Conservation (phyloP, 73 alveolate genomes). For the Paramecium caudatum region DNA sequence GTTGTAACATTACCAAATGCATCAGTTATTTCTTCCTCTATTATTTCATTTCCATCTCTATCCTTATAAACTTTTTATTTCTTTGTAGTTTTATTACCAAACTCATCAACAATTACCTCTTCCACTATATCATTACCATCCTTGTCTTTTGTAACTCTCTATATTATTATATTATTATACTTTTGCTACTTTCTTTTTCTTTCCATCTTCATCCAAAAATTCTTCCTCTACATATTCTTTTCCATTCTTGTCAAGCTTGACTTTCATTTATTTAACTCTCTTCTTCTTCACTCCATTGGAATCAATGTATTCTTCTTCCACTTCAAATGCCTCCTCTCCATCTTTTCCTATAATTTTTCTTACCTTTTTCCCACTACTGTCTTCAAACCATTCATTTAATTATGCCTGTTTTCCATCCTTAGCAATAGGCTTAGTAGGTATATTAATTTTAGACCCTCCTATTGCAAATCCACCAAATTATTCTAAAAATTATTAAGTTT, state of each 20-base stretch:
- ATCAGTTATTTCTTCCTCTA: neutral
- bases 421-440: conserved; percentile 67
- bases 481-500: conserved; percentile 62
- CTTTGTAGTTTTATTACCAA: conserved; percentile 65
- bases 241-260: conserved; percentile 73
- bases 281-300: conserved; percentile 53
- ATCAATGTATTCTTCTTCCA: conserved; percentile 70
- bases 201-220: conserved; percentile 66
- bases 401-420: conserved; percentile 62
- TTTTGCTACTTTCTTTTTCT: conserved; percentile 47
- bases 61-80: conserved; percentile 64
- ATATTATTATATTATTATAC: neutral
- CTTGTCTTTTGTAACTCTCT: conserved; percentile 72
- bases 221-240: conserved; percentile 73
- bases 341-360: conserved; percentile 69
- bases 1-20: neutral
- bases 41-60: conserved; percentile 72
- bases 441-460: conserved; percentile 75
- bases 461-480: conserved; percentile 76
- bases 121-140: conserved; percentile 76
- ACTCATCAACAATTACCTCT: conserved; percentile 63
- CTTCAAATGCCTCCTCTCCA: conserved; percentile 74
- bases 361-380: conserved; percentile 43
- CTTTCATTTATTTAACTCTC: conserved; percentile 72
- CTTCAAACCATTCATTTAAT: conserved; percentile 72